Percentiles rank a stretch among this genome's conserved stretches.
Conservation (phyloP, 2,329 filamentous ascomycete genomes). For the Penicillium sp. region DNA sequence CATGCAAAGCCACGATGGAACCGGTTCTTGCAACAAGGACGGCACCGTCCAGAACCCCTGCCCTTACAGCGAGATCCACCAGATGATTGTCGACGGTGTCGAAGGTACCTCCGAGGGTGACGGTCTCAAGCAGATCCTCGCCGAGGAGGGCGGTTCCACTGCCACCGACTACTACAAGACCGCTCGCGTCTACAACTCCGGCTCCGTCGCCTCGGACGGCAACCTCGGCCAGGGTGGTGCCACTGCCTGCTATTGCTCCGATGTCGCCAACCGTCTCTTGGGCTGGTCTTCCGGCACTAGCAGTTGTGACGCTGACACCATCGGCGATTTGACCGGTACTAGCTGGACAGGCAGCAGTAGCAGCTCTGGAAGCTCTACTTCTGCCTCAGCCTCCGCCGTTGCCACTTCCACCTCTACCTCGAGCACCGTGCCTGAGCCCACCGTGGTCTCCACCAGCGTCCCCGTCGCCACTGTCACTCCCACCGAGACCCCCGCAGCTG, state of each 20-base stretch:
- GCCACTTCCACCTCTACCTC: not conserved
- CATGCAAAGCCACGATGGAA: conserved; percentile 32
- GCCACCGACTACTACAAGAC: conserved; percentile 32
- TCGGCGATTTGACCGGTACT: conserved; percentile 14
- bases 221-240: conserved; percentile 33
- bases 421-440: conserved; percentile 7
- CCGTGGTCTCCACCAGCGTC: not conserved
- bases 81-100: conserved; percentile 43
- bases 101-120: conserved; percentile 35
- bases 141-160: conserved; percentile 21
- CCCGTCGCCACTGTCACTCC: conserved; percentile 1
- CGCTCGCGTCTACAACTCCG: conserved; percentile 46
- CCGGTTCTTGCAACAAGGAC: conserved; percentile 37
- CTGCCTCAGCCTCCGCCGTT: conserved; percentile 1
- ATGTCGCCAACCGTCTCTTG: conserved; percentile 30
- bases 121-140: conserved; percentile 37
- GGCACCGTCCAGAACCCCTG: conserved; percentile 25
- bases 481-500: not conserved
- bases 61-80: conserved; percentile 27
- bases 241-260: conserved; percentile 30
- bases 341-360: conserved; percentile 7
- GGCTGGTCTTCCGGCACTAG: conserved; percentile 25
- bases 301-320: conserved; percentile 14
- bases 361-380: conserved; percentile 11
- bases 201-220: conserved; percentile 29